Evolutionary conservation across 1,139 yeast genomes (phyloP), one percentile per base, ranked within the genome.

Genomic region (Candida labiduridarum): DNA sequence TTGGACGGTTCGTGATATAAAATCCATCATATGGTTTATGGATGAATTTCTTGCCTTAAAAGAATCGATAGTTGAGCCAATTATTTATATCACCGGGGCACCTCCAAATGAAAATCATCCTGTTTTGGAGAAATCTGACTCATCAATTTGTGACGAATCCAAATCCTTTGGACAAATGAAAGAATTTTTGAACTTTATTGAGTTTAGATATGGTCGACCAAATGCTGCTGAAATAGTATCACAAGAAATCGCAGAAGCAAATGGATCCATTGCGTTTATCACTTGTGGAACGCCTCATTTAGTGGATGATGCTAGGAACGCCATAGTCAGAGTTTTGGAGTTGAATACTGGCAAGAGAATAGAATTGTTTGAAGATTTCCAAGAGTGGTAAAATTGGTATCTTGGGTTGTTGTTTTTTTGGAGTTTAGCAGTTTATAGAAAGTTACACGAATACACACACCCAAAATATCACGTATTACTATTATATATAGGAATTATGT

Each of bases 1-100:
- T 60, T 79, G 85, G 83, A 68, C 71, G 19, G 70, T 81, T 27
- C 74, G 81, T 59, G 72, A 78, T 52, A 72, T 73, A 54, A 58
- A 64, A 49, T 59, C 68, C 3, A 52, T 69, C 27, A 67, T 64
- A 45, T 68, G 73, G 73, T 66, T 69, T 56, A 58, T 55, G 52
- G 54, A 54, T 11, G 72, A 68, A 53, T 60, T 68, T 52, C 44
- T 49, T 36, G 53, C 56, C 34, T 59, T 67, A 50, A 71, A 68
- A 49, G 65, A 62, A 35, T 65, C 75, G 2, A 59, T 64, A 9
- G 65, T 75, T 31, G 63, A 69, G 47, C 68, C 79, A 11, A 59
- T 72, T 10, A 61, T 74, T 33, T 69, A 69, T 46, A 66, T 74
- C 31, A 70, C 78, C 10, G 48, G 46, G 8, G 34, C 43, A 22